Base-by-base conservation (phyloP, 305 asterid genomes). In the Fraxinus ornus region DNA sequence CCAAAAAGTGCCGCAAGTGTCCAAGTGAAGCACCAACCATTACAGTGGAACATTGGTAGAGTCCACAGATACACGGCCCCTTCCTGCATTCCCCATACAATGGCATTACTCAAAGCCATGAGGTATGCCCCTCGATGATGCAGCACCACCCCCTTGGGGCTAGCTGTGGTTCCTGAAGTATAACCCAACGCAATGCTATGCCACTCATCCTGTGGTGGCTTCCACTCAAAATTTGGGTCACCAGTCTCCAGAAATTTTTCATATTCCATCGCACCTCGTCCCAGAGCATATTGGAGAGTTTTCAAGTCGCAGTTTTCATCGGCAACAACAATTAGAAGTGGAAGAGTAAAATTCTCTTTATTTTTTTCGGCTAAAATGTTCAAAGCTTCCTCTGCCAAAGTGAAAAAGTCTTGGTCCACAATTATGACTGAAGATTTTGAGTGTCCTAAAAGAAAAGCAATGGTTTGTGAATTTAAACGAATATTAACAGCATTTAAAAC, bases 11-110 rank as follows among this genome's bases (percentile, higher is more conserved):
- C 97, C 0, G 99, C 97, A 12, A 95, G 88, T 17, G 96, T 90
- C 99, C 99, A 95, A 72, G 98, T 52, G 90, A 95, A 95, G 80
- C 99, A 94, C 99, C 99, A 95, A 37, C 99, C 99, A 32, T 95
- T 95, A 64, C 99, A 95, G 73, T 95, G 99, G 86, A 95, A 95
- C 99, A 95, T 92, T 0, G 98, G 99, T 75, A 95, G 81, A 44
- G 99, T 94, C 99, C 99, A 95, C 35, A 95, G 87, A 83, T 94
- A 95, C 81, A 94, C 91, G 26, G 93, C 91, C 21, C 97, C 97
- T 90, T 94, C 99, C 24, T 62, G 82, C 88, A 95, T 95, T 19
- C 91, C 91, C 99, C 99, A 94, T 0, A 93, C 83, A 10, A 93
- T 32, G 5, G 88, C 85, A 76, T 93, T 94, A 83, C 95, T 93